Evolutionary conservation across 441 rosid genomes (phyloP).

Genomic region (Gossypium davidsonii): DNA sequence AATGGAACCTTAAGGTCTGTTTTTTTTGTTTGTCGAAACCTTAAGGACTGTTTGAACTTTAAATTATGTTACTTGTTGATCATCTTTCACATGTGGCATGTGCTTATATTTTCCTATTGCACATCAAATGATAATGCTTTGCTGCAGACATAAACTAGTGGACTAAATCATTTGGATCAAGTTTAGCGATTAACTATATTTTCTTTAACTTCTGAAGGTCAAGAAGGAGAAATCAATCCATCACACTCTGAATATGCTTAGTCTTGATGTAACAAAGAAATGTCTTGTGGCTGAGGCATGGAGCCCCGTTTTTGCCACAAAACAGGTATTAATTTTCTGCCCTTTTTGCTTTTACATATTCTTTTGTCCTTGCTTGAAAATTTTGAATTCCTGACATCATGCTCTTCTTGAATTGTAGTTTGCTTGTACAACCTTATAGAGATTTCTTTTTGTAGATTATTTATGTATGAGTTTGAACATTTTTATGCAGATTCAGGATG

Average conservation of each 20-base stretch:
- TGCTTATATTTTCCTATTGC: constrained; percentile 6
- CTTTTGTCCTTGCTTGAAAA: neutral
- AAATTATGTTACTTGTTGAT: constrained; percentile 9
- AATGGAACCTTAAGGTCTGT: constrained; percentile 72
- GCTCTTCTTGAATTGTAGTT: constrained; percentile 4
- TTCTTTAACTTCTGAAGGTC: constrained; percentile 40
- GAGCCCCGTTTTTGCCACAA: constrained; percentile 65
- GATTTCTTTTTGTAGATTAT: neutral
- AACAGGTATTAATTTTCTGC: constrained; percentile 41
- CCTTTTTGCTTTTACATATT: neutral
- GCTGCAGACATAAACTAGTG: constrained; percentile 5
- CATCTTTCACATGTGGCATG: neutral
- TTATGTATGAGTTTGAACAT: constrained; percentile 8
- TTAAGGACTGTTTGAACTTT: constrained; percentile 43
- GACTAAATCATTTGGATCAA: neutral
- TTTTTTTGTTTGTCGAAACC: constrained; percentile 32
- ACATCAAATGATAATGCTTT: constrained; percentile 6
- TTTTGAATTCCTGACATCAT: neutral
- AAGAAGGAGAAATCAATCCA: constrained; percentile 70
- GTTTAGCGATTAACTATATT: neutral
- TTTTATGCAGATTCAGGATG: constrained; percentile 58
- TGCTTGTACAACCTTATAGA: neutral
- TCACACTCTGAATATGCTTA: constrained; percentile 71
- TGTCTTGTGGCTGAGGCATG: constrained; percentile 81
- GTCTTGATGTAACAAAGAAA: constrained; percentile 72